phyloP scores from a whole-genome alignment of 2,329 filamentous ascomycete genomes.

The Neonectria sp. region DNA sequence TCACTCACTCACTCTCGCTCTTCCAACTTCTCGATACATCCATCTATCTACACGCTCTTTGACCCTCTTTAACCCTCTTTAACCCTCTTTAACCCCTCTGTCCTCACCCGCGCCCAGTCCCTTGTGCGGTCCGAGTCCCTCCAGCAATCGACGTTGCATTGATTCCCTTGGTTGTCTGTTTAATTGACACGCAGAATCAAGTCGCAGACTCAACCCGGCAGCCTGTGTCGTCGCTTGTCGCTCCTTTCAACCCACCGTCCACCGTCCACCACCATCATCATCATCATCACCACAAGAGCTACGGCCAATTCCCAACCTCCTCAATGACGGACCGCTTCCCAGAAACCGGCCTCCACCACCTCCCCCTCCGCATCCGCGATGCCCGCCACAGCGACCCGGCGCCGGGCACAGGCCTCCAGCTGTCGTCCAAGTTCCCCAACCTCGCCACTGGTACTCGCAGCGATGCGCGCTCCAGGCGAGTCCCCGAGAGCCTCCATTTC shows the following conservation, averaged over 20 bases:
- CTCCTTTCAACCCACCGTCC: neutral
- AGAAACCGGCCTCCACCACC: conserved; percentile 47
- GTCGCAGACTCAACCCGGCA: neutral
- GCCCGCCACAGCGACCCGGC: conserved; percentile 23
- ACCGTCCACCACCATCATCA: neutral
- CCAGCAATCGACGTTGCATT: conserved; percentile 19
- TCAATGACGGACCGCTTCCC: conserved; percentile 42
- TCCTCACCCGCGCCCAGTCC: conserved; percentile 14
- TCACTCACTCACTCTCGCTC: conserved; percentile 13
- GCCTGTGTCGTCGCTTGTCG: conserved; percentile 3
- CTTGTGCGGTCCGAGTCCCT: conserved; percentile 17
- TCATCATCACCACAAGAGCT: conserved; percentile 15
- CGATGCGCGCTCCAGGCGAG: conserved; percentile 39
- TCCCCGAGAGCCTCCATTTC: conserved; percentile 52
- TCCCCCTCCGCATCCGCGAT: conserved; percentile 45
- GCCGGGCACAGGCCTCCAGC: conserved; percentile 1
- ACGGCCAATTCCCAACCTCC: neutral
- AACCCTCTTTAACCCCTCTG: neutral
- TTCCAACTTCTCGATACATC: neutral
- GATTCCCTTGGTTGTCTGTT: conserved; percentile 18
- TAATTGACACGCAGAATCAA: conserved; percentile 7
- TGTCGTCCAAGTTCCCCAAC: conserved; percentile 37
- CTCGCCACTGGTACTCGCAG: conserved; percentile 10
- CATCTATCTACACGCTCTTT: conserved; percentile 2
- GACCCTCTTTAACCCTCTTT: neutral